Evolutionary conservation across 177 flowering plant genomes (phyloP).

Genomic region (Tripterygium wilfordii): DNA sequence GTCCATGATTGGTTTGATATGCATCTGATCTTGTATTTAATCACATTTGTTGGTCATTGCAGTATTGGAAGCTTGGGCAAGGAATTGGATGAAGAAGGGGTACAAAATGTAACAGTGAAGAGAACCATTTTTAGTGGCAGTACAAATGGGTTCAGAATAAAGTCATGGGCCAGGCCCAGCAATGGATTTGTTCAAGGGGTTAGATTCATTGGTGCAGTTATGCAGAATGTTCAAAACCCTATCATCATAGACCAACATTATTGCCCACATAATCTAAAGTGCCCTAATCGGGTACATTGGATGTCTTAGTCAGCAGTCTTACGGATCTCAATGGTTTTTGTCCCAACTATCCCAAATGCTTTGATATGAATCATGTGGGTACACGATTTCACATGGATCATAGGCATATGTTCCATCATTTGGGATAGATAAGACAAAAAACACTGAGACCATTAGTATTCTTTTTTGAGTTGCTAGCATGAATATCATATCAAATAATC

Average conservation of each 20-base stretch:
- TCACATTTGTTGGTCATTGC: not conserved
- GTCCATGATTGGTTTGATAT: not conserved
- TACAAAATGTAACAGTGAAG: slow-evolving; percentile 5
- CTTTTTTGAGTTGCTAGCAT: too few relatives aligned
- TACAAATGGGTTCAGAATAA: slow-evolving; percentile 30
- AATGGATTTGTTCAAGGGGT: slow-evolving; percentile 18
- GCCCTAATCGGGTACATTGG: slow-evolving; percentile 30
- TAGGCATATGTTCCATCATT: too few relatives aligned
- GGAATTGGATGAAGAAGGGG: slow-evolving; percentile 8
- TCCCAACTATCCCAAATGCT: too few relatives aligned
- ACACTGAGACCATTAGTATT: too few relatives aligned
- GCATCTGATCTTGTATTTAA: not conserved
- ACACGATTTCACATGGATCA: too few relatives aligned
- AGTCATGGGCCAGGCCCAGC: slow-evolving; percentile 33
- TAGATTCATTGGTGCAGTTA: slow-evolving; percentile 12
- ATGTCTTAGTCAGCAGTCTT: too few relatives aligned
- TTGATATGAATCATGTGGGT: too few relatives aligned
- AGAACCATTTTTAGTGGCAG: slow-evolving; percentile 13
- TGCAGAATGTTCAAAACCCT: slow-evolving; percentile 22
- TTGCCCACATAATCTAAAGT: slow-evolving; percentile 21
- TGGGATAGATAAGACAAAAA: too few relatives aligned
- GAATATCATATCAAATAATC: too few relatives aligned
- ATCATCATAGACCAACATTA: slow-evolving; percentile 37
- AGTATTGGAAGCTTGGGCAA: slow-evolving; percentile 20
- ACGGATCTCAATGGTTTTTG: too few relatives aligned